These are phyloP conservation scores for Pascua sp. DNA, from an alignment of 1,284 basidiomycete genomes.

Conservation along the genomic window DNA sequence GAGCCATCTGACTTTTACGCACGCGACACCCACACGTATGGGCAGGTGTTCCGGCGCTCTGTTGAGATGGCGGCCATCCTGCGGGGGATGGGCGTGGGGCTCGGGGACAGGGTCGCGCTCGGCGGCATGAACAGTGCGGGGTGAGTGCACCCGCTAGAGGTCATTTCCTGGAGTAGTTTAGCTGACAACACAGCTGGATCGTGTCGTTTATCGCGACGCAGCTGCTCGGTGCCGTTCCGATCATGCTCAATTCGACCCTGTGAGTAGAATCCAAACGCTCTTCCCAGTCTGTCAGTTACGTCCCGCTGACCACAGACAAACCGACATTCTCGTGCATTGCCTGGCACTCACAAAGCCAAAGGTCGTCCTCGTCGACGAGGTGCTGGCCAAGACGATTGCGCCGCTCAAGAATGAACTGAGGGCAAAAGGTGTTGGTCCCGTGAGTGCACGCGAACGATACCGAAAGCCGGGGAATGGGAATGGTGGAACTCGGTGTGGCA, in stretches of 20 bases:
- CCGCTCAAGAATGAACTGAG: background rate
- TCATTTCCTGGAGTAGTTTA: slow-evolving; percentile 25
- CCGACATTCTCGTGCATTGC: slow-evolving; percentile 18
- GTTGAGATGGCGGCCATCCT: slow-evolving; percentile 30
- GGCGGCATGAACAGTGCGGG: slow-evolving; percentile 30
- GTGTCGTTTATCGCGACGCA: slow-evolving; percentile 33
- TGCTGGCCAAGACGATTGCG: slow-evolving; percentile 22
- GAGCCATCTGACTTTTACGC: slow-evolving; percentile 1
- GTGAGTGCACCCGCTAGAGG: too few species aligned
- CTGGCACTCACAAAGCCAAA: slow-evolving; percentile 23
- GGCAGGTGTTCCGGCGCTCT: slow-evolving; percentile 21
- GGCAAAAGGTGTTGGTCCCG: background rate
- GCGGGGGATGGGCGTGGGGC: slow-evolving; percentile 23
- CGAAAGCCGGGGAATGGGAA: too few species aligned
- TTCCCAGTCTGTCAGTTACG: slow-evolving; percentile 6
- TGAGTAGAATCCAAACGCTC: slow-evolving; percentile 22
- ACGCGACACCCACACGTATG: slow-evolving; percentile 10
- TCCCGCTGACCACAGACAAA: background rate
- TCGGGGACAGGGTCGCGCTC: slow-evolving; percentile 32
- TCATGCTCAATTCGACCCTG: slow-evolving; percentile 38
- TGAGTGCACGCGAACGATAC: background rate
- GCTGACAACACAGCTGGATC: slow-evolving; percentile 26
- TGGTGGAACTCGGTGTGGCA: too few species aligned
- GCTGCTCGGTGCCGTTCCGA: slow-evolving; percentile 34
- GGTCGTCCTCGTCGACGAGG: slow-evolving; percentile 29